Base-by-base conservation (phyloP, 371 early-diverging fungal species). In the Lichtheimia ramosa region DNA sequence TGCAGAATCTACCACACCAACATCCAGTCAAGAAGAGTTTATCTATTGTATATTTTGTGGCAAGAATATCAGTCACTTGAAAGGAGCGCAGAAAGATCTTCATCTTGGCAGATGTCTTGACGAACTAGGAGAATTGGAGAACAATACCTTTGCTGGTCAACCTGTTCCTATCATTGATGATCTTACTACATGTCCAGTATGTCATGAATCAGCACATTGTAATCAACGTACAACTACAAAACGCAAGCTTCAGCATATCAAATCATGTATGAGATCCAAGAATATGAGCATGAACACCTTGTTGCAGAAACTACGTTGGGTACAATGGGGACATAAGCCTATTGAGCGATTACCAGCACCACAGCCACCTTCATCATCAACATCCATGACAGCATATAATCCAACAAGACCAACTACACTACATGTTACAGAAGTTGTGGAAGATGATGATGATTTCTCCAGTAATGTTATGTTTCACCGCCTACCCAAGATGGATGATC, bases 101-200 rank as follows among this genome's bases (percentile, higher is more conserved):
- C 78, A 78, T 52, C 43, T 74, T 13, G 70, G 66, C 28, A 59
- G 43, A 2, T 77, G 77, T 14, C 49, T 77, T 18, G 77, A 77
- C 28, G n/a, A 46, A 16, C 28, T 34, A 25, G 39, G 48, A 3
- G 48, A 50, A 5, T 62, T 63, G 59, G 46, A 46, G 12, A 21
- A 2, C 7, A 14, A 12, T 12, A 21, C 18, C 12, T n/a, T 5
- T 12, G 71, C 66, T 14, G 71, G 69, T 14, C 64, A 66, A 23
- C 2, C 46, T 18, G 46, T 65, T 3, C 59, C 77, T 0, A 57
- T 62, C 20, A 23, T 69, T 4, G 40, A 46, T 16, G 49, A 56
- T 3, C 62, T 77, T 41, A 53, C 64, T 0, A 55, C 65, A 16
- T 74, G 74, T 50, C 72, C 77, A 15, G 58, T 63, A 3, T 74